Percentiles rank a stretch among this genome's conserved stretches.
These are phyloP conservation scores for Tieghemostelium lacteum DNA, from an alignment of 78 protist species.

Conservation along the genomic window DNA sequence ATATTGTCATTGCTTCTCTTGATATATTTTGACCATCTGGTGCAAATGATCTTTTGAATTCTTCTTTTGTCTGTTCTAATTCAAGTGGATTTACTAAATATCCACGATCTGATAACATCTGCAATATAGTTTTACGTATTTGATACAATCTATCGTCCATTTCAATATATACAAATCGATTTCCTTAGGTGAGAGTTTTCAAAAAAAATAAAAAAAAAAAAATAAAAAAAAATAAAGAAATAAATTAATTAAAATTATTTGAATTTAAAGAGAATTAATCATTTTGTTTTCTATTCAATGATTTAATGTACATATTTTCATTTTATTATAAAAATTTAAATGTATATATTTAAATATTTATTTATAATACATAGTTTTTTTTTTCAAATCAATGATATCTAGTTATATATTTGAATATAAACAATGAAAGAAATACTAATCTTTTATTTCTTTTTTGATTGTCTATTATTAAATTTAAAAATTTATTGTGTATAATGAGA, in stretches of 20 bases:
- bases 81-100: slow-evolving; percentile 37
- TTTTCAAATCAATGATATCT: no score
- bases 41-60: slow-evolving; percentile 15
- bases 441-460: not conserved
- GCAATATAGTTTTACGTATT: slow-evolving; percentile 77
- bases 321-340: not conserved
- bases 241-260: not conserved
- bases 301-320: no score
- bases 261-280: slow-evolving; percentile 8
- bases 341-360: not conserved
- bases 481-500: not conserved
- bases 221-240: not conserved
- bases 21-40: not conserved
- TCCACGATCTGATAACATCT: slow-evolving; percentile 90
- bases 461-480: not conserved
- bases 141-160: slow-evolving; percentile 78
- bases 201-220: slow-evolving; percentile 1
- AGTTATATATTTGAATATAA: no score
- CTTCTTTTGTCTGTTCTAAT: slow-evolving; percentile 49
- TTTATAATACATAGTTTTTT: not conserved
- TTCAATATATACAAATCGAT: no score
- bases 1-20: not conserved
- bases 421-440: no score
- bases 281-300: no score
- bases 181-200: no score